phyloP scores from a whole-genome alignment of 2,329 filamentous ascomycete species.

The Sporothrix schenckii region DNA sequence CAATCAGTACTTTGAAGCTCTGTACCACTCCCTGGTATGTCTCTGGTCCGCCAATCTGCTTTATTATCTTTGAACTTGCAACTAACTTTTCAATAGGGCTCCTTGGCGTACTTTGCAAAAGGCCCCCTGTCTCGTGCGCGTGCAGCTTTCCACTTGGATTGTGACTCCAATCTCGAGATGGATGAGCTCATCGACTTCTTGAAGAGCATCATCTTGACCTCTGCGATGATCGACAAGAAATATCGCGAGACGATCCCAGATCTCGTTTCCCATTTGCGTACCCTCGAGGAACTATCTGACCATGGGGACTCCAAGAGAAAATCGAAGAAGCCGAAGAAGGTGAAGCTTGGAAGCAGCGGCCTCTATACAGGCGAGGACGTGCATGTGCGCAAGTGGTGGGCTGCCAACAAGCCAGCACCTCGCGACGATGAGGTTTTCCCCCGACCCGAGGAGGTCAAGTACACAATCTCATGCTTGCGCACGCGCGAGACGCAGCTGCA shows the following conservation, averaged over 20 bases:
- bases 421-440: constrained; percentile 53
- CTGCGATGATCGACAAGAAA: constrained; percentile 74
- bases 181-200: constrained; percentile 68
- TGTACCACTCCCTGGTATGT: constrained; percentile 66
- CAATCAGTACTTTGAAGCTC: constrained; percentile 60
- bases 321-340: constrained; percentile 63
- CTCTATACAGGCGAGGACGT: constrained; percentile 69
- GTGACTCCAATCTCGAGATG: constrained; percentile 63
- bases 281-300: constrained; percentile 60
- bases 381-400: constrained; percentile 72
- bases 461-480: constrained; percentile 66
- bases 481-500: constrained; percentile 79
- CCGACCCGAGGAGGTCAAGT: constrained; percentile 59
- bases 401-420: constrained; percentile 55
- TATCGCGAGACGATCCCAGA: constrained; percentile 71
- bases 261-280: constrained; percentile 60
- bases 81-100: constrained; percentile 55
- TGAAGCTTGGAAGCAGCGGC: constrained; percentile 68
- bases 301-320: constrained; percentile 44
- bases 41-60: constrained; percentile 28
- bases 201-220: constrained; percentile 68
- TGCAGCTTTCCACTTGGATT: constrained; percentile 67
- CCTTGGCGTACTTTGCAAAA: constrained; percentile 81
- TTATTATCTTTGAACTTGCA: constrained; percentile 14
- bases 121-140: constrained; percentile 75